Base-by-base conservation (phyloP, 208 protist genomes). In the Crithidia sp. region DNA sequence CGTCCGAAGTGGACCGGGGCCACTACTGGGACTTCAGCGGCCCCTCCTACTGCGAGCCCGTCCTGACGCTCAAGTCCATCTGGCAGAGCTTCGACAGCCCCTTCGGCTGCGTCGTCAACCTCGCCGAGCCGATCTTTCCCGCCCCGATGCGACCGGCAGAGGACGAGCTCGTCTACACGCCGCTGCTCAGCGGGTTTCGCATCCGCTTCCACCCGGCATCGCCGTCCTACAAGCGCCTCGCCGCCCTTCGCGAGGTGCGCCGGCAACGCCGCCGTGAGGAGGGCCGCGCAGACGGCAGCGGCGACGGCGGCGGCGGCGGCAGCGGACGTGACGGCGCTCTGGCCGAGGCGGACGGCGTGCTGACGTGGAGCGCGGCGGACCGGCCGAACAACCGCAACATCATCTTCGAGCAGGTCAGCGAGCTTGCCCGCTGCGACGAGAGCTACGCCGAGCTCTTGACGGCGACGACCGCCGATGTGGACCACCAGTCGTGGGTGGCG, bases 401-500 rank as follows among this genome's bases (percentile, higher is more conserved):
- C 6, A 67, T 96, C 1, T 8, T 79, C 49, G 86, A 93, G 70
- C 92, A 96, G 71, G 67, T 96, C 7, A 55, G 79, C 56, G 87
- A 90, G 57, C 89, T 96, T 16, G 87, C 81, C 10, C 74, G 62
- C n/a, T 74, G 79, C 10, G 83, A 94, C 58, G 79, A 81, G 53
- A 75, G 76, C 49, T 96, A 89, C 71, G 77, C 68, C 0, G 76
- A 84, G 49, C 79, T 96, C 44, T 81, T 92, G 40, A 92, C 70
- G 37, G 88, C 82, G 45, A 88, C 82, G 16, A 90, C 88, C 0
- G 81, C 86, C 2, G 92, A 96, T 67, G 61, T 95, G 2, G 88
- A 94, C 69, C 75, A 91, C 61, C 86, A 92, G 74, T 96, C 92
- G 60, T 96, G 92, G 90, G 74, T 96, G 45, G 88, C 88, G n/a